These are phyloP conservation scores for Eucalyptus marginata DNA, from an alignment of 345 rosid species.

Conservation along the genomic window DNA sequence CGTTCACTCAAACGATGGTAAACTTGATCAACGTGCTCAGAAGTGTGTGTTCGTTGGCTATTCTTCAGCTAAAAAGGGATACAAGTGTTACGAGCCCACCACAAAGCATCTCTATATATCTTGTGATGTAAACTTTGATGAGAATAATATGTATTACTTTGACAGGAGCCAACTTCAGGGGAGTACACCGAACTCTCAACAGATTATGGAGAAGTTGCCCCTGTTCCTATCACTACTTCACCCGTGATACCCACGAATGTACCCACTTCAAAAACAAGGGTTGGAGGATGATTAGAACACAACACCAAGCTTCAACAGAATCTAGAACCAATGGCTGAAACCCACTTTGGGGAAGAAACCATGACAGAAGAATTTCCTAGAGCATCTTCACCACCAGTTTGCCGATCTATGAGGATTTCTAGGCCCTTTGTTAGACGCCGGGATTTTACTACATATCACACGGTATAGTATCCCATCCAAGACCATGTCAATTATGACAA, in stretches of 20 bases:
- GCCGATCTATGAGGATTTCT: not conserved
- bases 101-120: not conserved
- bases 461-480: not conserved
- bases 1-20: not conserved
- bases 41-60: not conserved
- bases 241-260: not conserved
- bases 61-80: not conserved
- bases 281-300: no score
- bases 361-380: fast-evolving
- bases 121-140: not conserved
- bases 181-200: not conserved
- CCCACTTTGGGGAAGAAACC: not conserved
- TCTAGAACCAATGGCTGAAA: not conserved
- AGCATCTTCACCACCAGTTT: not conserved
- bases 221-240: not conserved
- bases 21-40: not conserved
- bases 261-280: not conserved
- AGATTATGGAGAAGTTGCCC: not conserved
- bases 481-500: not conserved
- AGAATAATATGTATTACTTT: not conserved
- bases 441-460: not conserved
- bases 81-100: not conserved
- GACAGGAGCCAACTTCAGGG: not conserved
- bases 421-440: fast-evolving
- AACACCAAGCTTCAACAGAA: not conserved